A percentile compares a stretch with the other conserved stretches of the same genome.
These are phyloP conservation scores for Diplotaxis tenuifolia DNA, from an alignment of 345 rosid genomes.

Conservation along the genomic window DNA sequence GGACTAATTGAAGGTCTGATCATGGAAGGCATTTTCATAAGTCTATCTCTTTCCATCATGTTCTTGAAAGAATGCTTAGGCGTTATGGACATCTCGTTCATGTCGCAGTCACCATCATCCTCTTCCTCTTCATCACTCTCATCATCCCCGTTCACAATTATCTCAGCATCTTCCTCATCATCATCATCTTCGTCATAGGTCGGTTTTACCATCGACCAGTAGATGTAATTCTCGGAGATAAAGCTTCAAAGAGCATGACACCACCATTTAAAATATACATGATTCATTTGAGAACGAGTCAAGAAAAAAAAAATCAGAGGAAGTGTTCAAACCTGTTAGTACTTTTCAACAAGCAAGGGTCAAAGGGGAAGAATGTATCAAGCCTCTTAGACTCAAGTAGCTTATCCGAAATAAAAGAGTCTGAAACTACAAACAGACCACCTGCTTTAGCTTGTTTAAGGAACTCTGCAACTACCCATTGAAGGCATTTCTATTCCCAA, in stretches of 20 bases:
- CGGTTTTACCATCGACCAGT: slow-evolving; percentile 72
- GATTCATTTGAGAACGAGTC: neutral
- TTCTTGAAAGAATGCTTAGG: slow-evolving; percentile 50
- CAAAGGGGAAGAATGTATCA: slow-evolving; percentile 90
- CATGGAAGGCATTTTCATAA: slow-evolving; percentile 61
- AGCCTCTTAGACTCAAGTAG: slow-evolving; percentile 75
- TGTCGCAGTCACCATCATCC: slow-evolving; percentile 42
- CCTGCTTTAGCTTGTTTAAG: slow-evolving; percentile 85
- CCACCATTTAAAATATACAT: neutral
- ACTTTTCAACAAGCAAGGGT: slow-evolving; percentile 71
- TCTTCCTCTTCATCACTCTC: slow-evolving; percentile 41
- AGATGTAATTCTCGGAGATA: slow-evolving; percentile 56
- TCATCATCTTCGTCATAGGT: slow-evolving; percentile 48
- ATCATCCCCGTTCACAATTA: slow-evolving; percentile 39
- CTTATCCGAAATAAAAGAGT: slow-evolving; percentile 42
- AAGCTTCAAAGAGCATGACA: slow-evolving; percentile 32
- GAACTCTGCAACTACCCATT: slow-evolving; percentile 75
- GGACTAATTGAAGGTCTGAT: slow-evolving; percentile 73
- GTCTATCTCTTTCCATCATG: slow-evolving; percentile 38
- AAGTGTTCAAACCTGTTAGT: slow-evolving; percentile 57
- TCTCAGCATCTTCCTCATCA: slow-evolving; percentile 41
- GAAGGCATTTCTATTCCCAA: slow-evolving; percentile 72
- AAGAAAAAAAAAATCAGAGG: neutral
- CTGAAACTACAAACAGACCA: slow-evolving; percentile 48
- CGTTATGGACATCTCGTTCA: slow-evolving; percentile 81